These are phyloP conservation scores for Rhodomyrtus tomentosa DNA, from an alignment of 345 rosid species.

Conservation along the genomic window DNA sequence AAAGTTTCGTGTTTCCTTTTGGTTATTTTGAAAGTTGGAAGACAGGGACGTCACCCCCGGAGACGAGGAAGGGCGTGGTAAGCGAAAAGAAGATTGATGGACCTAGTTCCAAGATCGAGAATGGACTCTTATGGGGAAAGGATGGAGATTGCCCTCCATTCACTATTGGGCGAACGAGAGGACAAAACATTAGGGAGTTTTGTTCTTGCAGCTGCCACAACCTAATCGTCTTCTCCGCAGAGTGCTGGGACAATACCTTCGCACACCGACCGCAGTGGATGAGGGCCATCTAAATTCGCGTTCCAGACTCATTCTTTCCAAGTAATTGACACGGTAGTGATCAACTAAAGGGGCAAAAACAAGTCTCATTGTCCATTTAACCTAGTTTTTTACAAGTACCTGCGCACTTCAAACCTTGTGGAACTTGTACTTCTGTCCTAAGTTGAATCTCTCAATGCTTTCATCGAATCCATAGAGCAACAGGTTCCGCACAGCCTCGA, in stretches of 20 bases:
- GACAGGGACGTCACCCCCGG: too few relatives aligned
- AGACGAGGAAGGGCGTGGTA: too few relatives aligned
- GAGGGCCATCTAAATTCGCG: background rate
- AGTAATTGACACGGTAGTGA: background rate
- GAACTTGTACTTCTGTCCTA: conserved; percentile 67
- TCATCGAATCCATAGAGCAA: conserved; percentile 49
- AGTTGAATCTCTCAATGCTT: conserved; percentile 50
- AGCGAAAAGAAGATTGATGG: too few relatives aligned
- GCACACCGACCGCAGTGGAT: background rate
- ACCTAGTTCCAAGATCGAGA: background rate
- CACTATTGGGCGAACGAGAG: background rate
- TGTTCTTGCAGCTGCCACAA: background rate
- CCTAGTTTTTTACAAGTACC: background rate
- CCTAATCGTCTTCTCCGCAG: background rate
- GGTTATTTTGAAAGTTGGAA: background rate
- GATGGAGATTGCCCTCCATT: background rate
- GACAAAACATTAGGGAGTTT: background rate
- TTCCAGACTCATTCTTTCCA: background rate
- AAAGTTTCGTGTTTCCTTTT: background rate
- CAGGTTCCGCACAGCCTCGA: conserved; percentile 51
- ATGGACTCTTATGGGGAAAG: background rate
- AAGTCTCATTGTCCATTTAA: background rate
- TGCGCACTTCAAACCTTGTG: conserved; percentile 30
- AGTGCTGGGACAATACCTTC: background rate
- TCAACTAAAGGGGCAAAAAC: background rate